These are phyloP conservation scores for Amanita pseudoporphyria DNA, from an alignment of 768 basidiomycete species.

Conservation along the genomic window DNA sequence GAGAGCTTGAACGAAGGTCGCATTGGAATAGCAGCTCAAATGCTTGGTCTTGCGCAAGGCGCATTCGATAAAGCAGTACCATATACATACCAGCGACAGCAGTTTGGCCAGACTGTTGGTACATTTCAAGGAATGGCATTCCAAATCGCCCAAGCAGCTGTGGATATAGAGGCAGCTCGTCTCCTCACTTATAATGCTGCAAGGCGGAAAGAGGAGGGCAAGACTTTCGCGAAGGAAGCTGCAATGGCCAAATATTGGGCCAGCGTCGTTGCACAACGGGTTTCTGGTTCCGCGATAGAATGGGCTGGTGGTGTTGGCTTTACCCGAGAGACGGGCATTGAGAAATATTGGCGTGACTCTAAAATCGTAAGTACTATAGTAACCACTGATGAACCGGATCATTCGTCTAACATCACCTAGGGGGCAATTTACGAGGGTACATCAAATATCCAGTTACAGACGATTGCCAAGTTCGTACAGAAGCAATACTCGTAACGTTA, in stretches of 20 bases:
- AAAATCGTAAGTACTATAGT: slow-evolving; percentile 67
- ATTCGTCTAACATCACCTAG: slow-evolving; percentile 24
- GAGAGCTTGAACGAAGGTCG: slow-evolving; percentile 96
- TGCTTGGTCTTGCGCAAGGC: slow-evolving; percentile 96
- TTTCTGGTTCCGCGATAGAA: slow-evolving; percentile 86
- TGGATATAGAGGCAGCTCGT: slow-evolving; percentile 84
- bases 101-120: slow-evolving; percentile 91
- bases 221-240: slow-evolving; percentile 82
- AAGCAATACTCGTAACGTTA: slow-evolving; percentile 58
- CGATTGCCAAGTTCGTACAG: slow-evolving; percentile 87
- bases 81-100: slow-evolving; percentile 88
- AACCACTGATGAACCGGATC: background rate
- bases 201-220: slow-evolving; percentile 85
- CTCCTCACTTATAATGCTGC: slow-evolving; percentile 96
- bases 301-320: slow-evolving; percentile 94
- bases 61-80: slow-evolving; percentile 95
- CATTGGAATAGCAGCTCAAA: slow-evolving; percentile 97
- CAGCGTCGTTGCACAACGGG: slow-evolving; percentile 81
- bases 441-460: slow-evolving; percentile 96
- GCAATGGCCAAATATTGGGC: slow-evolving; percentile 98
- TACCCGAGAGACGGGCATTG: slow-evolving; percentile 89
- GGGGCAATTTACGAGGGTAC: slow-evolving; percentile 93
- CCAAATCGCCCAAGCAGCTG: slow-evolving; percentile 86
- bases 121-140: slow-evolving; percentile 95
- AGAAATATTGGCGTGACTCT: slow-evolving; percentile 95